These are phyloP conservation scores for Thalassiosira mediterranea DNA, from an alignment of 352 stramenopile genomes.

Conservation along the genomic window DNA sequence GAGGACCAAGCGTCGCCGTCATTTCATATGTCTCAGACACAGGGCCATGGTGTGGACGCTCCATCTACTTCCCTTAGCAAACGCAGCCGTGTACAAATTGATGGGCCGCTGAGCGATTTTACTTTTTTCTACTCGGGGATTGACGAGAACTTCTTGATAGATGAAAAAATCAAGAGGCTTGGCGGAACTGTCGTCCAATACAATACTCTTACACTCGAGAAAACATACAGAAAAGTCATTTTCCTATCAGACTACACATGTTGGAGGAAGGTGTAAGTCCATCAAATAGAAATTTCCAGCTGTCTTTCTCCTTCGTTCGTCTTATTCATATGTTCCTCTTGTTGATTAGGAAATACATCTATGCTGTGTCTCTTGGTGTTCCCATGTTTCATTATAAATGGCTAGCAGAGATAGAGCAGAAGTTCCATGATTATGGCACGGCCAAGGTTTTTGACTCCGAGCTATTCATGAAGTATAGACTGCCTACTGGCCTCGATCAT, in stretches of 20 bases:
- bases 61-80: constrained; percentile 20
- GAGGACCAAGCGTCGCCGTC: constrained; percentile 29
- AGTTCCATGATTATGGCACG: constrained; percentile 24
- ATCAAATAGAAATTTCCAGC: too few relatives aligned
- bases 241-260: constrained; percentile 31
- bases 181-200: constrained; percentile 25
- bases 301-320: too few relatives aligned
- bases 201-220: constrained; percentile 14
- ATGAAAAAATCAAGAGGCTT: constrained; percentile 35
- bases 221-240: constrained; percentile 24
- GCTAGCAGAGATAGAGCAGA: constrained; percentile 44
- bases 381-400: constrained; percentile 56
- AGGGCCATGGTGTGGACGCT: constrained; percentile 35
- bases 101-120: constrained; percentile 37
- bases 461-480: constrained; percentile 46
- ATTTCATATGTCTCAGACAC: constrained; percentile 58
- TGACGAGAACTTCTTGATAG: constrained; percentile 20
- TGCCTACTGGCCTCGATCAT: constrained; percentile 52
- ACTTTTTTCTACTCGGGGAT: constrained; percentile 51
- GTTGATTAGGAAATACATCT: constrained; percentile 67
- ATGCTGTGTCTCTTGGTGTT: constrained; percentile 38
- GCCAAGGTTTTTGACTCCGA: constrained; percentile 52
- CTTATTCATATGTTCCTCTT: too few relatives aligned
- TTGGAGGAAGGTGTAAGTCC: constrained; percentile 47
- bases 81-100: constrained; percentile 7